Conservation (phyloP, 768 basidiomycete species). For the Chalciporus piperatus region DNA sequence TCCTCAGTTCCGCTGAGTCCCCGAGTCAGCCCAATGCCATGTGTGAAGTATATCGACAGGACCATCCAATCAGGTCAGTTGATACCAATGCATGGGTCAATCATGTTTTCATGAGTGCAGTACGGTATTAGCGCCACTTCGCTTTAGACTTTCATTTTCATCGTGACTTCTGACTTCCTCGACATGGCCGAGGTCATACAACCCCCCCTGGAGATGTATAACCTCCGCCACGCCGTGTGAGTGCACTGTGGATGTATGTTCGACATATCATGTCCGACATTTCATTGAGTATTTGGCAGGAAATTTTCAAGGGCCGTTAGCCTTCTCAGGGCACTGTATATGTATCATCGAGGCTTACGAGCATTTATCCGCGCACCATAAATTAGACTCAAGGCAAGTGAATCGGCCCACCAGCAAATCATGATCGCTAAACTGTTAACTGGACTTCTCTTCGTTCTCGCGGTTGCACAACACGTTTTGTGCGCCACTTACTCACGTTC, state of each 20-base stretch:
- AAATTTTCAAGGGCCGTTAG: not conserved
- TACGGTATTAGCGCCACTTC: not conserved
- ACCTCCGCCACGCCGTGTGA: not conserved
- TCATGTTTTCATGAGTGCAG: not conserved
- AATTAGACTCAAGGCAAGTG: not conserved
- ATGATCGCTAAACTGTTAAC: conserved; percentile 1
- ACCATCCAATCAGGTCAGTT: not conserved
- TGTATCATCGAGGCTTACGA: too few relatives aligned
- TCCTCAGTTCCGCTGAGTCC: not conserved
- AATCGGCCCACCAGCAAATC: not conserved
- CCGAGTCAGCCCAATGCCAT: not conserved
- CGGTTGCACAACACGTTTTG: conserved; percentile 6
- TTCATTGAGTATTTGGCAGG: too few relatives aligned
- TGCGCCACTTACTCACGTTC: conserved; percentile 46
- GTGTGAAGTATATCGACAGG: not conserved
- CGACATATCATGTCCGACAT: too few relatives aligned
- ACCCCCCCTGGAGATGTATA: too few relatives aligned
- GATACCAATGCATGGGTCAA: not conserved
- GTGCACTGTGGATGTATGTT: not conserved
- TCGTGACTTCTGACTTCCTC: not conserved
- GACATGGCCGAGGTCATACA: too few relatives aligned
- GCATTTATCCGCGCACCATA: not conserved
- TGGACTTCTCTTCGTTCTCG: conserved; percentile 8
- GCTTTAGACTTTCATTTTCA: not conserved
- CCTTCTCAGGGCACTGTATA: not conserved